Conservation (phyloP, 345 rosid species). For the Geranium rotundifolium region DNA sequence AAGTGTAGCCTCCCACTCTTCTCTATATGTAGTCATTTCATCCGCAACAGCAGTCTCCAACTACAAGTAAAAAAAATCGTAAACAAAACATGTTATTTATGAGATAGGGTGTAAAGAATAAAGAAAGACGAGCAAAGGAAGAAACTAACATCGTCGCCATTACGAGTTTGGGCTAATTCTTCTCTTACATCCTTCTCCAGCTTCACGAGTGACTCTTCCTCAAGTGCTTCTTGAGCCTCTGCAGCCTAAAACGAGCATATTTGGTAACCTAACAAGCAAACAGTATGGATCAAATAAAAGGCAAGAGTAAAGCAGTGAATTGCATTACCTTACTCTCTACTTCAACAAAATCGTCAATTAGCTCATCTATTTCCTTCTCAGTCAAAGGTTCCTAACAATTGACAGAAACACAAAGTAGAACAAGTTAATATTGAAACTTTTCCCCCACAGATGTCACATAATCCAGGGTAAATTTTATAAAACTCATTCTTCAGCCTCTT, state of each 20-base stretch:
- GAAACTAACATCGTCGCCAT: conserved; percentile 65
- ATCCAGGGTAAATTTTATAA: not conserved
- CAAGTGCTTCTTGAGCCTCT: conserved; percentile 98
- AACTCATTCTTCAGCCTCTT: conserved; percentile 11
- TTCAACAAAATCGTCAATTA: conserved; percentile 63
- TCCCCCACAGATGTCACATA: not conserved
- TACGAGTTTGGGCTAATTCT: conserved; percentile 64
- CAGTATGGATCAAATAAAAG: conserved; percentile 1
- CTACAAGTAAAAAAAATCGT: conserved; percentile 23
- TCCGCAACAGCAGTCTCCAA: conserved; percentile 64
- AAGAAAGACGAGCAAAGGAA: conserved; percentile 10
- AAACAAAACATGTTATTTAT: conserved; percentile 1
- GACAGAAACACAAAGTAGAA: conserved; percentile 3
- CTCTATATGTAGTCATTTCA: conserved; percentile 73
- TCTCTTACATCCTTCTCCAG: conserved; percentile 83
- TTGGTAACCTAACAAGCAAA: conserved; percentile 17
- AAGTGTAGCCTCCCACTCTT: conserved; percentile 79
- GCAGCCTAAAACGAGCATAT: conserved; percentile 69
- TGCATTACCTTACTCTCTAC: conserved; percentile 88
- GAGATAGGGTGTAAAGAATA: conserved; percentile 8
- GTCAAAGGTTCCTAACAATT: conserved; percentile 50
- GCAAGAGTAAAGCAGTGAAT: conserved; percentile 10
- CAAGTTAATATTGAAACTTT: conserved; percentile 4
- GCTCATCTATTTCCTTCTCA: conserved; percentile 80
- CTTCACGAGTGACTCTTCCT: conserved; percentile 71